These are phyloP conservation scores for Diaporthe capsici DNA, from an alignment of 2,329 filamentous ascomycete genomes.

Conservation along the genomic window DNA sequence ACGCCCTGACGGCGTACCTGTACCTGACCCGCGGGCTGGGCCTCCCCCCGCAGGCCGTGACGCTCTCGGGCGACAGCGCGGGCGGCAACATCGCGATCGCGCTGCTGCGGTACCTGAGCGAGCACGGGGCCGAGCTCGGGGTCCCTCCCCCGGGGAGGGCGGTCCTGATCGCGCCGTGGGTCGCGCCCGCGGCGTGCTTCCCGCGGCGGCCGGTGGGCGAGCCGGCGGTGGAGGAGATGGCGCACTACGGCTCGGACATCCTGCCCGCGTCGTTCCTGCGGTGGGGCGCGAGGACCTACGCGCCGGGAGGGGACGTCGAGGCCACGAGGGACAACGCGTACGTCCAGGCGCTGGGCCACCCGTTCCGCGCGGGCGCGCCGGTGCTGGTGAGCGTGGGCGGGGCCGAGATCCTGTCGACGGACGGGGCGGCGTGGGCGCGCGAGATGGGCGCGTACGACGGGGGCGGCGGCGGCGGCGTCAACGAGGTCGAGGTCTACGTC, in stretches of 20 bases:
- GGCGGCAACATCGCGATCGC: constrained; percentile 61
- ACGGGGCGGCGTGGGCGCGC: constrained; percentile 54
- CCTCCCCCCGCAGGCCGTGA: constrained; percentile 56
- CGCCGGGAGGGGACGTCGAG: constrained; percentile 44
- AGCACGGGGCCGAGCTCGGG: constrained; percentile 52
- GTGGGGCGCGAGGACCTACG: constrained; percentile 59
- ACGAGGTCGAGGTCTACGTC: constrained; percentile 55
- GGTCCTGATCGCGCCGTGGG: constrained; percentile 51
- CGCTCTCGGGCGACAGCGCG: constrained; percentile 63
- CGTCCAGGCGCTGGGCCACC: constrained; percentile 52
- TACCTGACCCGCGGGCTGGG: constrained; percentile 58
- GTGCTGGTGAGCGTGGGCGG: constrained; percentile 58
- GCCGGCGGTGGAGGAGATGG: constrained; percentile 43
- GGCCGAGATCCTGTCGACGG: constrained; percentile 57
- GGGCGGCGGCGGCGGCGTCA: constrained; percentile 51
- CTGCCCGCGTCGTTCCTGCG: constrained; percentile 18
- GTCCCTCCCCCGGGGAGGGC: constrained; percentile 56
- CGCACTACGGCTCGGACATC: constrained; percentile 28
- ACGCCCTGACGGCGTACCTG: constrained; percentile 60
- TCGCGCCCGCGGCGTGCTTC: constrained; percentile 42
- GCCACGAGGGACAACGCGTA: constrained; percentile 51
- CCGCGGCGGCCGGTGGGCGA: constrained; percentile 18
- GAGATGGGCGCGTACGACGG: constrained; percentile 50
- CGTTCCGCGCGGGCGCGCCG: constrained; percentile 55
- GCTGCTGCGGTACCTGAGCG: constrained; percentile 61